Base-by-base conservation (phyloP, 345 rosid genomes). In the Brassica incana region DNA sequence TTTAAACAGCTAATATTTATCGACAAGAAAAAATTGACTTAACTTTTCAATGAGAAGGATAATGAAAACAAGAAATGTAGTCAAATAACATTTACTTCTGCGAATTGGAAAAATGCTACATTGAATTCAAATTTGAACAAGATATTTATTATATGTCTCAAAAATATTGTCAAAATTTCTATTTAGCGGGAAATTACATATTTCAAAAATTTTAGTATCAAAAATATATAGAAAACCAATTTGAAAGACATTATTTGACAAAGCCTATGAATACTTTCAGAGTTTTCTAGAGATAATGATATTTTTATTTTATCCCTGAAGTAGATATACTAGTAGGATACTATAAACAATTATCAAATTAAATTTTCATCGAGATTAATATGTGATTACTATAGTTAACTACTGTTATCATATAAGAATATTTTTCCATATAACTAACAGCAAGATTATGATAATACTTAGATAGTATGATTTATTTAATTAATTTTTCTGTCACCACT, bases 71-170 rank as follows among this genome's bases (percentile, higher is more conserved):
- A 20, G 0, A 61, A 61, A 62, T 32, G 27, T 61, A 69, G 75
- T 62, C 18, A 73, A 67, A 38, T 10, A 6, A 76, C 67, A 75
- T 58, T 67, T 15, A 67, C 7, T 29, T 67, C 67, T 10, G 30
- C 27, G 5, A 75, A 29, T 67, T 25, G 30, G 65, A 38, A 16
- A 32, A 50, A 35, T 10, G 27, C 9, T 52, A 20, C 60, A 36
- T 1, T 54, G 59, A 66, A 67, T 50, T 69, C 45, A 9, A 70
- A 14, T 70, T 70, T 29, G 64, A 30, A 69, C 2, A 50, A 8
- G 43, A 52, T 54, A 54, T 5, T 15, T 60, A 25, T 12, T 29
- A 29, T 45, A 50, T 32, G 18, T 32, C 3, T 69, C 14, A 8
- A 52, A 29, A 52, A n/a, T 29, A 69, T 50, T 16, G 5, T 69